These are phyloP conservation scores for Striga asiatica DNA, from an alignment of 257 asterid genomes.

Conservation along the genomic window DNA sequence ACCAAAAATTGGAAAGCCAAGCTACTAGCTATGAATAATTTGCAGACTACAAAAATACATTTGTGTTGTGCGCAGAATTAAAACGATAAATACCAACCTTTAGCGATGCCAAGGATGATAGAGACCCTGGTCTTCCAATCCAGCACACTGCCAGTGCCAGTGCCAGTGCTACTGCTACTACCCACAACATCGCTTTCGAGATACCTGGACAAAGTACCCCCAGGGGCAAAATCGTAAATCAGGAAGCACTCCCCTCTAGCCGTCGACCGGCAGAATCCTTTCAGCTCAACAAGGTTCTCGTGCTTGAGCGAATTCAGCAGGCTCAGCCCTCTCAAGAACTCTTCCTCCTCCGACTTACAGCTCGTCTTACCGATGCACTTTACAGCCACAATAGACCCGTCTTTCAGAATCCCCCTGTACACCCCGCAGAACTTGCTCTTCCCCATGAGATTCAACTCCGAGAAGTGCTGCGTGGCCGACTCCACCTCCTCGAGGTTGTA, in stretches of 20 bases:
- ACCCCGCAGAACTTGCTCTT: slow-evolving; percentile 72
- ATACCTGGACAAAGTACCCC: slow-evolving; percentile 54
- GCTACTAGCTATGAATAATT: too few species aligned
- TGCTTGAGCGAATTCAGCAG: slow-evolving; percentile 60
- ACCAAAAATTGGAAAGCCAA: too few species aligned
- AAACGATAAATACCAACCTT: slow-evolving; percentile 55
- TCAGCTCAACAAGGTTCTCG: slow-evolving; percentile 59
- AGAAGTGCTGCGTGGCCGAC: slow-evolving; percentile 91
- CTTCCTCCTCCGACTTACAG: slow-evolving; percentile 69
- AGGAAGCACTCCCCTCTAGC: slow-evolving; percentile 87
- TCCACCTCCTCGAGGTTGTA: slow-evolving; percentile 81
- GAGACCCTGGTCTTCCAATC: slow-evolving; percentile 74
- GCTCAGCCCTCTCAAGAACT: slow-evolving; percentile 67
- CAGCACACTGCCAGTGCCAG: too few species aligned
- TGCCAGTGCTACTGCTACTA: too few species aligned
- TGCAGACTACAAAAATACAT: too few species aligned
- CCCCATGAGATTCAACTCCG: slow-evolving; percentile 65
- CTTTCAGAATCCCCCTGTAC: slow-evolving; percentile 66
- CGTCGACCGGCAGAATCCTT: slow-evolving; percentile 80
- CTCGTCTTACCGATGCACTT: slow-evolving; percentile 65
- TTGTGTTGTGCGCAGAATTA: too few species aligned
- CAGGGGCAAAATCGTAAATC: slow-evolving; percentile 58
- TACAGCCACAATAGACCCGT: slow-evolving; percentile 64
- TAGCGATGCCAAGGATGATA: slow-evolving; percentile 74
- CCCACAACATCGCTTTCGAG: slow-evolving; percentile 55